Evolutionary conservation across 2,329 filamentous ascomycete genomes (phyloP).

Genomic region (Septoria linicola): DNA sequence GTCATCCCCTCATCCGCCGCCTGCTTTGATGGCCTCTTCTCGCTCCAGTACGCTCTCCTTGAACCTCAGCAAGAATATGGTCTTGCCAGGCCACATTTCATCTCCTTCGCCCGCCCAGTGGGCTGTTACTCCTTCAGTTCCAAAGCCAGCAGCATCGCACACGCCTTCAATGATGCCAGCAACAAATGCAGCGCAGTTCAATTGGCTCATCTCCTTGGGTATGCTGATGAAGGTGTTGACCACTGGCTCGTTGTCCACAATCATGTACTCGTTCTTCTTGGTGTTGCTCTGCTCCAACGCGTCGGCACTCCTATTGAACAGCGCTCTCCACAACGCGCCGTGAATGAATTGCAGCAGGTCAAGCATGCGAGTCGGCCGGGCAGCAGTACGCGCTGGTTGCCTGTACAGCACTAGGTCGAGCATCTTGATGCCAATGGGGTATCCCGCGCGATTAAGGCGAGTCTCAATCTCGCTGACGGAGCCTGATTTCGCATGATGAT

Average conservation of each 20-base stretch:
- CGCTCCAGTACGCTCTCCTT: conserved; percentile 86
- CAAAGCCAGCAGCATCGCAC: conserved; percentile 88
- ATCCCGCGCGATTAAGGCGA: conserved; percentile 56
- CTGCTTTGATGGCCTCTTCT: conserved; percentile 58
- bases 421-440: conserved; percentile 88
- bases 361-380: conserved; percentile 84
- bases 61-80: conserved; percentile 93
- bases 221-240: conserved; percentile 93
- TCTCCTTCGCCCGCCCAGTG: conserved; percentile 65
- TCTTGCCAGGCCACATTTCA: conserved; percentile 89
- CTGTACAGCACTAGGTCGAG: conserved; percentile 93
- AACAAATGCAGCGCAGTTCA: conserved; percentile 94
- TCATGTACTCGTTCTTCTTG: conserved; percentile 96
- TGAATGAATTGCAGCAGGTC: conserved; percentile 93
- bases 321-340: conserved; percentile 84
- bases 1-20: too few relatives aligned
- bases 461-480: conserved; percentile 87
- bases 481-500: conserved; percentile 85
- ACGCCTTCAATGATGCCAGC: conserved; percentile 94
- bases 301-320: conserved; percentile 88
- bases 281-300: conserved; percentile 84
- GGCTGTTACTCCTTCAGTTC: conserved; percentile 78
- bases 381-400: conserved; percentile 62
- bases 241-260: conserved; percentile 94
- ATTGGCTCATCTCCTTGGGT: conserved; percentile 90